Conservation (phyloP, 1,284 basidiomycete species). For the Macrocystidia cucumis region DNA sequence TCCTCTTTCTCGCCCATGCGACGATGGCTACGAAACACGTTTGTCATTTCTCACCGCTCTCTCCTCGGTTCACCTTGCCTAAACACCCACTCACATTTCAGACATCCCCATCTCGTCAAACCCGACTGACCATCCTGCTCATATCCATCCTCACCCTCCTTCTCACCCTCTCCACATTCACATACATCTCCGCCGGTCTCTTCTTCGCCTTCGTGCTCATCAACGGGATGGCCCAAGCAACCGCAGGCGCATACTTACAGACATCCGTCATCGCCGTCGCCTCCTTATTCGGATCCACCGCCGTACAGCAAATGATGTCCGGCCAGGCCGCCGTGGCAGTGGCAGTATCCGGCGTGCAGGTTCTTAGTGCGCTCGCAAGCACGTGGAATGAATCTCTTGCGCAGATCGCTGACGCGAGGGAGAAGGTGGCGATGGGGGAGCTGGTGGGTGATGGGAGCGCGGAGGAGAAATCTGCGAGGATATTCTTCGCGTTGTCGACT, state of each 20-base stretch:
- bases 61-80: not conserved
- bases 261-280: conserved; percentile 65
- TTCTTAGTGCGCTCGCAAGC: conserved; percentile 53
- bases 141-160: conserved; percentile 44
- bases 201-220: conserved; percentile 62
- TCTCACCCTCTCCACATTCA: conserved; percentile 55
- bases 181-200: conserved; percentile 38
- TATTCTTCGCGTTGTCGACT: conserved; percentile 67
- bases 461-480: conserved; percentile 57
- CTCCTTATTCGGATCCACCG: conserved; percentile 61
- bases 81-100: conserved; percentile 17
- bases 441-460: conserved; percentile 31
- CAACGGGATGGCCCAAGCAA: conserved; percentile 47
- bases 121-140: conserved; percentile 32
- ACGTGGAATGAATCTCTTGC: conserved; percentile 32
- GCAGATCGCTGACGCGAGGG: conserved; percentile 17
- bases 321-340: conserved; percentile 77
- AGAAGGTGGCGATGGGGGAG: too few relatives aligned
- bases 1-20: conserved; percentile 64
- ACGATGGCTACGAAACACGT: conserved; percentile 63
- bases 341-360: conserved; percentile 62
- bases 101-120: conserved; percentile 44
- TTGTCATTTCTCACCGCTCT: conserved; percentile 16
- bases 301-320: conserved; percentile 64
- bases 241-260: conserved; percentile 59